Conservation (phyloP, 192 early-diverging fungal genomes). For the Backusella sp. region DNA sequence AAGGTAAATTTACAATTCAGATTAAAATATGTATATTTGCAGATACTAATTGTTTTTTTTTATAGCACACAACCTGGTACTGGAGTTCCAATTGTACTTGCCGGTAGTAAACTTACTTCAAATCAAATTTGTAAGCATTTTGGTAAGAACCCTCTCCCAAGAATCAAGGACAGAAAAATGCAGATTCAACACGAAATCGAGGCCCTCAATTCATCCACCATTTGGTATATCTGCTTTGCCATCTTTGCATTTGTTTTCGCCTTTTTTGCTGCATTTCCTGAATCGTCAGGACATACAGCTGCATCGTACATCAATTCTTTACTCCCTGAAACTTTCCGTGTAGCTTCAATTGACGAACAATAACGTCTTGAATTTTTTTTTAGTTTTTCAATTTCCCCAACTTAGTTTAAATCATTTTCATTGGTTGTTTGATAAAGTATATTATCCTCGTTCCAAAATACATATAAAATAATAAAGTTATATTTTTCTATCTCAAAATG, state of each 20-base stretch:
- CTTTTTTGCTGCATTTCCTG: slow-evolving; percentile 12
- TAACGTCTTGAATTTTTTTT: background rate
- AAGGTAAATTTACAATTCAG: background rate
- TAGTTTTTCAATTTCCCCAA: background rate
- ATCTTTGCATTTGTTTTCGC: background rate
- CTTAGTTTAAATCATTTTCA: background rate
- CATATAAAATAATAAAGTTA: too few relatives aligned
- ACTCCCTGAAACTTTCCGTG: slow-evolving; percentile 10
- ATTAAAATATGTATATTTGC: background rate
- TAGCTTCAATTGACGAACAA: background rate
- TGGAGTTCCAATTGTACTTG: slow-evolving; percentile 59
- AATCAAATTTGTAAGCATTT: slow-evolving; percentile 42
- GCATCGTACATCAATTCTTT: slow-evolving; percentile 26
- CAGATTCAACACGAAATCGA: background rate
- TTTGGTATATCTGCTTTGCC: background rate
- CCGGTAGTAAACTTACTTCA: slow-evolving; percentile 47
- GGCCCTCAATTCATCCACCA: background rate
- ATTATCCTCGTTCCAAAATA: too few relatives aligned
- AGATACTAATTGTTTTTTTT: background rate
- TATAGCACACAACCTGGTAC: slow-evolving; percentile 57
- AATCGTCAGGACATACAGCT: slow-evolving; percentile 10
- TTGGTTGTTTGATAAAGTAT: background rate
- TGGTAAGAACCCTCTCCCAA: slow-evolving; percentile 10
- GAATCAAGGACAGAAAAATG: background rate
- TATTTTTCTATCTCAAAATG: too few relatives aligned